phyloP scores from a whole-genome alignment of 164 flowering plant species.

The Sextonia rubra region DNA sequence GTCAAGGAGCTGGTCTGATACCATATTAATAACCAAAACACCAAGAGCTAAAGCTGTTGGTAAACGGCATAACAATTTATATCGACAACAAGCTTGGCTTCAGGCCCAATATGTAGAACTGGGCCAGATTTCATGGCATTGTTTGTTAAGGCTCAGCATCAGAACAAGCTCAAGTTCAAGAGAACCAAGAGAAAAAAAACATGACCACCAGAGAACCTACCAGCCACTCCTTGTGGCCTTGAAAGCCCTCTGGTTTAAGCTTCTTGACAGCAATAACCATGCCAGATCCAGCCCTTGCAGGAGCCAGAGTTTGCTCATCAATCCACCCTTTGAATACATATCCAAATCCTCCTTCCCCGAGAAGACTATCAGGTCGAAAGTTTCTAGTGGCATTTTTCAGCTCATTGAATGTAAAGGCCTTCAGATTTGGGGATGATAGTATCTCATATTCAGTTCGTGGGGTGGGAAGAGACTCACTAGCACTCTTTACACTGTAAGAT shows the following conservation, averaged over 20 bases:
- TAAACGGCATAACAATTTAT: too few species aligned
- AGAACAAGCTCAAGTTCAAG: neutral
- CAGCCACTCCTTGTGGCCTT: conserved; percentile 62
- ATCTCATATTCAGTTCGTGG: conserved; percentile 76
- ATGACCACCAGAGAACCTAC: conserved; percentile 11
- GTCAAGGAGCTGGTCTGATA: neutral
- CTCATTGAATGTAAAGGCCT: conserved; percentile 63
- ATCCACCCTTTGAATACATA: conserved; percentile 92
- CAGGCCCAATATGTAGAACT: too few species aligned
- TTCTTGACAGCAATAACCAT: conserved; percentile 80
- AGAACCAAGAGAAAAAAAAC: neutral
- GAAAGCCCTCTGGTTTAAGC: conserved; percentile 80
- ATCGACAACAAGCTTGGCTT: neutral
- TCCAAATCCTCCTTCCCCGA: conserved; percentile 94
- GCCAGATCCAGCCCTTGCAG: conserved; percentile 72
- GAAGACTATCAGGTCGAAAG: conserved; percentile 75
- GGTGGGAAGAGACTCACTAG: conserved; percentile 36
- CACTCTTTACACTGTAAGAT: conserved; percentile 23
- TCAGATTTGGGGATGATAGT: conserved; percentile 54
- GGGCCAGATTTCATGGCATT: too few species aligned
- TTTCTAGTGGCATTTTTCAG: conserved; percentile 77
- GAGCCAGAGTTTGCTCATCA: conserved; percentile 58
- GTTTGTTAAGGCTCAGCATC: neutral
- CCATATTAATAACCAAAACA: too few species aligned
- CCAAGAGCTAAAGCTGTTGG: too few species aligned